Evolutionary conservation across 1,284 basidiomycete species (phyloP).

Genomic region (Lentinula novae-zelandiae): DNA sequence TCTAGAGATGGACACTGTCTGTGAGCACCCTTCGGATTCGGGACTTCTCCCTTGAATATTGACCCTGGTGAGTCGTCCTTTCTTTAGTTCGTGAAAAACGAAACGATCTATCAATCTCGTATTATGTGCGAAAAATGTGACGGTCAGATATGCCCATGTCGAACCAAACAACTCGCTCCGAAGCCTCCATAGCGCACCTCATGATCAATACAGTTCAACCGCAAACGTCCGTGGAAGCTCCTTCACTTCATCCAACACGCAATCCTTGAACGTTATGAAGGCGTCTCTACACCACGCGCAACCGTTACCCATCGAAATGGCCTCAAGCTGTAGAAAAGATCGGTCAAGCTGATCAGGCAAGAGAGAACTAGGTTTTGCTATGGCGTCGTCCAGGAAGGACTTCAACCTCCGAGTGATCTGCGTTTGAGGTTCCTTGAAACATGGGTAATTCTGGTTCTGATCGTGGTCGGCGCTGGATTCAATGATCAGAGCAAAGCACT

Average conservation of each 20-base stretch:
- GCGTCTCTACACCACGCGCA: constrained; percentile 1
- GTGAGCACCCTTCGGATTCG: too few species aligned
- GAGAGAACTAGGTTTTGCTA: not conserved
- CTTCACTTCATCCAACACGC: not conserved
- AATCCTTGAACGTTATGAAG: not conserved
- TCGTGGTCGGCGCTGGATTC: not conserved
- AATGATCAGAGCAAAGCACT: not conserved
- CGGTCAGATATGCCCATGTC: too few species aligned
- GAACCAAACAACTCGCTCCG: not conserved
- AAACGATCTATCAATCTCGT: not conserved
- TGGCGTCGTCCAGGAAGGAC: not conserved
- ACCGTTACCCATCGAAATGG: not conserved
- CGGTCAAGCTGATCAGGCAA: not conserved
- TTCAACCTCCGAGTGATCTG: not conserved
- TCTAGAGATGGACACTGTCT: too few species aligned
- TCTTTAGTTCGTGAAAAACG: too few species aligned
- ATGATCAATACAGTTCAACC: not conserved
- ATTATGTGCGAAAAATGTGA: not conserved
- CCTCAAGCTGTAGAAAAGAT: not conserved
- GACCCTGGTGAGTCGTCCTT: too few species aligned
- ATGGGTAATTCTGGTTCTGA: not conserved
- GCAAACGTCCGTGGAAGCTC: not conserved
- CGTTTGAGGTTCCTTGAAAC: not conserved
- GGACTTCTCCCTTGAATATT: too few species aligned
- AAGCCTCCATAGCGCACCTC: not conserved